Base-by-base conservation (phyloP, 495 filamentous ascomycete species). In the Xylaria longipes region DNA sequence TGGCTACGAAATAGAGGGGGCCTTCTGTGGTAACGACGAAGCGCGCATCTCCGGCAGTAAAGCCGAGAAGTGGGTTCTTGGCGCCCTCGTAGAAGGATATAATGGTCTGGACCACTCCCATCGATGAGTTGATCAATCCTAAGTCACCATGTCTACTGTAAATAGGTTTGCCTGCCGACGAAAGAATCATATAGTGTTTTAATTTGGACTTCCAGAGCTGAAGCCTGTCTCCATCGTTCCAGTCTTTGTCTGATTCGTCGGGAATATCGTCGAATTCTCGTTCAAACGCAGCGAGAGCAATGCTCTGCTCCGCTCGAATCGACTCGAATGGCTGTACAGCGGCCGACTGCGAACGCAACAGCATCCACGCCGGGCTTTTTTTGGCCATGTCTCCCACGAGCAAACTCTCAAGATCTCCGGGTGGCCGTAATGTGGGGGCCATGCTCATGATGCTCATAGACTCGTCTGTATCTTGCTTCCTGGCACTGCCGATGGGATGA, bases 91-190 rank as follows among this genome's bases (percentile, higher is more conserved):
- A 98, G 82, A 97, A 98, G 5, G 97, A 97, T 65, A 99, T 97
- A 76, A 98, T 95, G 62, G 97, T 98, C 74, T 98, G 97, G 9
- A 97, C 91, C 20, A 98, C 90, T n/a, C 97, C 97, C 82, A 97
- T 94, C 76, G 95, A 97, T 45, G 91, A 90, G 61, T 94, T 97
- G 73, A 98, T 91, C 45, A 98, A 82, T 25, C 91, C 89, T 71
- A 97, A 88, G 72, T 97, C 94, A 31, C 97, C 97, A 79, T 99
- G 94, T 68, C 97, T 87, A 70, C 93, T 97, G 81, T 94, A 99
- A 46, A 99, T 95, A 5, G 97, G 97, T 78, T 99, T 99, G n/a
- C 97, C 97, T 39, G 97, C 96, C 14, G 93, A 94, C 2, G 97
- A 98, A 0, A 99, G 84, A 75, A 99, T 97, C 74, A 99, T 85